Evolutionary conservation across 1,284 basidiomycete species (phyloP), one percentile per base, ranked within the genome.

Genomic region (Ustilago lituana): DNA sequence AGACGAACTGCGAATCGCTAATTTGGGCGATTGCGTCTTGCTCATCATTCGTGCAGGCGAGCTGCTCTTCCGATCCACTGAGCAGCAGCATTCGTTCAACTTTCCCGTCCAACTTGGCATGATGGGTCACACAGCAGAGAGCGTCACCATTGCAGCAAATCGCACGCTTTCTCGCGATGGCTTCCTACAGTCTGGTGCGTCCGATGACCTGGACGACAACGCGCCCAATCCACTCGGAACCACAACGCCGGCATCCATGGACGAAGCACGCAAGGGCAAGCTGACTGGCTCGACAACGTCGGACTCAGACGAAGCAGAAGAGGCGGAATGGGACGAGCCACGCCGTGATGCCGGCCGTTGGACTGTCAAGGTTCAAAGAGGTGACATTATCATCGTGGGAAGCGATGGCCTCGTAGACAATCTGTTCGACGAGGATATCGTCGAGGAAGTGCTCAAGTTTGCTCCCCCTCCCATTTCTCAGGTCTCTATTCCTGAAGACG

Each of bases 51-150:
- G 93, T 6, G 87, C 87, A 4, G 89, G 90, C 14, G 86, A 89
- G 62, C 87, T 95, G 36, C 88, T 90, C 3, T 96, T 94, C 88
- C 87, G 93, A 36, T 92, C 89, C 40, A 88, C 91, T 53, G 94
- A 97, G 83, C 95, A 96, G 90, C 94, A 94, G 88, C 94, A 93
- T 86, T 84, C 90, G 79, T 95, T 96, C 85, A 97, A 97, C 82
- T 94, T 91, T 41, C 93, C 93, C 0, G 87, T 91, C 6, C 92
- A 94, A 82, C 87, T 96, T 1, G 92, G 92, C 1, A 93, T 93
- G 12, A 86, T 81, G 79, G 78, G 88, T 37, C 88, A 88, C 2
- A 85, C 88, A 12, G 88, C 89, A 15, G 88, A 87, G 43, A 89
- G 90, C 56, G 86, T 82, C 81, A 86, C 86, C 60, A 59, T 77